A percentile compares a stretch with the other conserved stretches of the same genome.
phyloP scores from a whole-genome alignment of 345 rosid genomes.

The Lepidium didymum region DNA sequence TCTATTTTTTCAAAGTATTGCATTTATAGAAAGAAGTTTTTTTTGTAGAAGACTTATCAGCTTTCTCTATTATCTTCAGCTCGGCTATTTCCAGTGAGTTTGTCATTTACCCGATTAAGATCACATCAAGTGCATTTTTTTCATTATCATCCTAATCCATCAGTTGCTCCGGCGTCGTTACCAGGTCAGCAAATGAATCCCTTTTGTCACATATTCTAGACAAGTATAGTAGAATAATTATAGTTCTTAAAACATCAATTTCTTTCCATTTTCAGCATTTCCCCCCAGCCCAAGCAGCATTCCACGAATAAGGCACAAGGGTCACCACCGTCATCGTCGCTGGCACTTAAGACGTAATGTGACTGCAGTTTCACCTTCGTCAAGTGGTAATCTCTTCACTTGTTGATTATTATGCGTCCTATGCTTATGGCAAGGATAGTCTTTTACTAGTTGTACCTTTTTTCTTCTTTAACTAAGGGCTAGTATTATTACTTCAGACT shows the following conservation, averaged over 20 bases:
- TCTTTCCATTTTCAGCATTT: slow-evolving; percentile 34
- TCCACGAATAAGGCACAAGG: slow-evolving; percentile 37
- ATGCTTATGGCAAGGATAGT: not conserved
- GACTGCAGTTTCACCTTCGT: slow-evolving; percentile 62
- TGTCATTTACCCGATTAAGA: slow-evolving; percentile 33
- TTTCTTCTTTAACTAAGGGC: not conserved
- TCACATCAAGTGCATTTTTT: slow-evolving; percentile 27
- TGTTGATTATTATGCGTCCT: not conserved
- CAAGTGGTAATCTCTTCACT: slow-evolving; percentile 40
- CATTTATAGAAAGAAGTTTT: not conserved
- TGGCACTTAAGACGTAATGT: slow-evolving; percentile 45
- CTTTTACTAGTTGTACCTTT: not conserved
- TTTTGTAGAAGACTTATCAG: slow-evolving; percentile 6
- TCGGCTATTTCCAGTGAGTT: slow-evolving; percentile 36
- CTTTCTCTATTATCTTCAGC: slow-evolving; percentile 39
- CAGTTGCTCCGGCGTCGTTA: slow-evolving; percentile 43
- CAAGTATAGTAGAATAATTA: not conserved
- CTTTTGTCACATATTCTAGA: not conserved
- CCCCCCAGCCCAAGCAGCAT: slow-evolving; percentile 32
- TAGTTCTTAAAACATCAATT: not conserved
- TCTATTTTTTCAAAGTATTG: not conserved
- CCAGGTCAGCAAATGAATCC: slow-evolving; percentile 41
- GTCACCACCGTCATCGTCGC: slow-evolving; percentile 49
- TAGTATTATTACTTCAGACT: not conserved
- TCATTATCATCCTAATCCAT: slow-evolving; percentile 35